These are phyloP conservation scores for Phytopythium boreale DNA, from an alignment of 352 stramenopile species.

Conservation along the genomic window DNA sequence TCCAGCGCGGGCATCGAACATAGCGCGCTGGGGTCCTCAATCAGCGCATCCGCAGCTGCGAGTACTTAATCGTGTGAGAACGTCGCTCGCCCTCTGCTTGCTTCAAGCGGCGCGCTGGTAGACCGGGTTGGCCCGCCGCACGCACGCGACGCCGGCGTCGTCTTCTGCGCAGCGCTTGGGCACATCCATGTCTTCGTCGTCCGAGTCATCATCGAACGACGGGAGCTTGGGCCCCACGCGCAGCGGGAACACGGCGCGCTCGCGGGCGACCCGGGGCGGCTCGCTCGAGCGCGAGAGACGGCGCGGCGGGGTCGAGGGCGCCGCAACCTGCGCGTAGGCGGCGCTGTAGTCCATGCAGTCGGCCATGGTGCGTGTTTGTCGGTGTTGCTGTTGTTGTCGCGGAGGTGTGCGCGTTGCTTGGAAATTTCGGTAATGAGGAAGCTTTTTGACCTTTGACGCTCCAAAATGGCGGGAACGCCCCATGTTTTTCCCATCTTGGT, in stretches of 20 bases:
- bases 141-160: background rate
- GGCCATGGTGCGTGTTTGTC: background rate
- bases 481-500: background rate
- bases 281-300: background rate
- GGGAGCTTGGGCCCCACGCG: conserved; percentile 19
- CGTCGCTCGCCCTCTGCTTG: too few species aligned
- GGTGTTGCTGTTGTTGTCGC: background rate
- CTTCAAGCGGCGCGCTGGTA: background rate
- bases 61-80: too few species aligned
- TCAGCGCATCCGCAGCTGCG: too few species aligned
- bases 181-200: conserved; percentile 13
- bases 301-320: background rate
- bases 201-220: conserved; percentile 15
- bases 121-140: background rate
- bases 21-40: too few species aligned
- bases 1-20: too few species aligned
- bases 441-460: background rate
- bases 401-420: background rate
- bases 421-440: background rate
- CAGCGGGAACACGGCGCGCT: conserved; percentile 15
- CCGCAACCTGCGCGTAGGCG: background rate
- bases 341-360: background rate
- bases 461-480: background rate
- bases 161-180: background rate
- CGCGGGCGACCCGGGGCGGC: conserved; percentile 21